phyloP scores from a whole-genome alignment of 768 basidiomycete genomes.

The Lactarius evosmus region DNA sequence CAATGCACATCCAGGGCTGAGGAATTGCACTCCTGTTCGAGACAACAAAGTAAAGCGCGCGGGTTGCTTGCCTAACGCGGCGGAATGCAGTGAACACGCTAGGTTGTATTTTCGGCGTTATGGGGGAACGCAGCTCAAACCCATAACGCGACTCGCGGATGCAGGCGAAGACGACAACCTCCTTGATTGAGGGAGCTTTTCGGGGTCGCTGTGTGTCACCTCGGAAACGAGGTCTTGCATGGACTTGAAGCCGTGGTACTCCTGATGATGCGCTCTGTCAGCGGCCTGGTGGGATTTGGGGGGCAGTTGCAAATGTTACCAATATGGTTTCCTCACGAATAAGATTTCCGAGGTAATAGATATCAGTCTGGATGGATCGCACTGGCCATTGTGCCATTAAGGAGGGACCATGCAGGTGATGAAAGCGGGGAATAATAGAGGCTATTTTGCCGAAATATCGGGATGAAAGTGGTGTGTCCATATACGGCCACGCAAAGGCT shows the following conservation, averaged over 20 bases:
- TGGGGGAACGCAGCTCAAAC: constrained; percentile 34
- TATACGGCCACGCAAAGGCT: no score
- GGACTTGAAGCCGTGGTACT: constrained; percentile 18
- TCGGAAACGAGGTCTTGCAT: constrained; percentile 29
- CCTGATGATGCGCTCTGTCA: constrained; percentile 6
- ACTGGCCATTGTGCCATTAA: no score
- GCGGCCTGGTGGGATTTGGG: background rate
- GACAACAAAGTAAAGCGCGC: constrained; percentile 1
- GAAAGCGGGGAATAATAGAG: no score
- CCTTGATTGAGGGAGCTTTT: constrained; percentile 37
- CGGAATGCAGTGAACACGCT: constrained; percentile 3
- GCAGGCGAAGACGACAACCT: constrained; percentile 36
- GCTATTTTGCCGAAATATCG: no score
- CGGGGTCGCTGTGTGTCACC: constrained; percentile 38
- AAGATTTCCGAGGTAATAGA: constrained; percentile 32
- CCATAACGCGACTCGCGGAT: constrained; percentile 31
- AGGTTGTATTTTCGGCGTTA: constrained; percentile 6
- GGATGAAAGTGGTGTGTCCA: no score
- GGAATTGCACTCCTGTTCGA: constrained; percentile 10
- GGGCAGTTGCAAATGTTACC: constrained; percentile 15
- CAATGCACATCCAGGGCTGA: background rate
- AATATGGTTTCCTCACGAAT: constrained; percentile 26
- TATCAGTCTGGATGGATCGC: constrained; percentile 31
- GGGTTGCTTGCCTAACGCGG: constrained; percentile 5
- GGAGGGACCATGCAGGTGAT: no score